These are phyloP conservation scores for Xylona heveae DNA, from an alignment of 495 filamentous ascomycete species.

Conservation along the genomic window DNA sequence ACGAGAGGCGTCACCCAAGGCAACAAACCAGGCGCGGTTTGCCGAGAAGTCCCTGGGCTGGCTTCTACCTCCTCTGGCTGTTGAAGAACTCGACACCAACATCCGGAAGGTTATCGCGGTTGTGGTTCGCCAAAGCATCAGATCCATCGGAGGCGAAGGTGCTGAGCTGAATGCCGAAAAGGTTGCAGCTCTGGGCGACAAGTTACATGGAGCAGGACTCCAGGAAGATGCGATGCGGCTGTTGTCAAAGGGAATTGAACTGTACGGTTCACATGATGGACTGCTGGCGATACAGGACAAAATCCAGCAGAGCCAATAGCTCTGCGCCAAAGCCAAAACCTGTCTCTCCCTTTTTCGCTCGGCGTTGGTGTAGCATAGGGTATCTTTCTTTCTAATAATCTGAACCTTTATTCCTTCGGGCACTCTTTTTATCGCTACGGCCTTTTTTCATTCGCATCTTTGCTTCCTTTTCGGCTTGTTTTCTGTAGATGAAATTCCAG, in stretches of 20 bases:
- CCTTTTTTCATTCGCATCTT: slow-evolving; percentile 55
- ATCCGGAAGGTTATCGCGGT: slow-evolving; percentile 42
- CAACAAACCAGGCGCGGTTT: slow-evolving; percentile 22
- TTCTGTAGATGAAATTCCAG: slow-evolving; percentile 21
- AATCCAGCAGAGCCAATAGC: too few species aligned
- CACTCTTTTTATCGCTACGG: slow-evolving; percentile 61
- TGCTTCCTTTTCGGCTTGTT: slow-evolving; percentile 48
- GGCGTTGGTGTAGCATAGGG: too few species aligned
- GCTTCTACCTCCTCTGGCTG: slow-evolving; percentile 31
- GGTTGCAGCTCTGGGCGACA: too few species aligned
- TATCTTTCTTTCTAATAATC: slow-evolving; percentile 12
- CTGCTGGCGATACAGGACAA: too few species aligned
- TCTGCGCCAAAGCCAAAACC: too few species aligned
- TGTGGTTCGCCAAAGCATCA: slow-evolving; percentile 3
- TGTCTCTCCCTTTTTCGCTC: too few species aligned
- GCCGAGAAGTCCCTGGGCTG: slow-evolving; percentile 33
- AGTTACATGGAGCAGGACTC: too few species aligned
- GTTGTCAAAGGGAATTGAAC: too few species aligned
- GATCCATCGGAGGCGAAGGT: slow-evolving; percentile 1
- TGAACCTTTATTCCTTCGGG: slow-evolving; percentile 27
- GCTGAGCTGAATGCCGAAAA: too few species aligned
- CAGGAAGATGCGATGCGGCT: too few species aligned
- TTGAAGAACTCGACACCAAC: slow-evolving; percentile 38
- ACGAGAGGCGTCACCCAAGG: slow-evolving; percentile 19
- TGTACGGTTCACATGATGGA: too few species aligned